Base-by-base conservation (phyloP, 2,329 filamentous ascomycete species). In the Trichoderma sp. region DNA sequence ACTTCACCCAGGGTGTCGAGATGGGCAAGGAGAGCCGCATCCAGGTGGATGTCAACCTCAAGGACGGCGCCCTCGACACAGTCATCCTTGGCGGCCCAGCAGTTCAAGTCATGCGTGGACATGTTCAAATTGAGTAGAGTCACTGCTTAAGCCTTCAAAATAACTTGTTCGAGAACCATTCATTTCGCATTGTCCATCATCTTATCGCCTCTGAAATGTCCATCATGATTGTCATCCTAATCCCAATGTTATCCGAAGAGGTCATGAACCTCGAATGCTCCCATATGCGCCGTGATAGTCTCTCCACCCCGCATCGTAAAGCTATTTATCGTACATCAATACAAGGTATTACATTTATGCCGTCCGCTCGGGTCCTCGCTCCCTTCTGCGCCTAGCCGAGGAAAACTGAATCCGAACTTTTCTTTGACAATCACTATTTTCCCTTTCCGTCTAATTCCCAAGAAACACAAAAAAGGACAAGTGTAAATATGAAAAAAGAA, bases 1-100 rank as follows among this genome's bases (percentile, higher is more conserved):
- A 87, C 75, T 84, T 93, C 77, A 89, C 89, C 75, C 92, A 93
- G 83, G 92, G 91, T 0, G 90, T 93, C 11, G 91, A 93, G 83
- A 93, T 93, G 89, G 91, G 91, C 6, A 83, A 91, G 77, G 84
- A 84, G 81, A 91, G 89, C 79, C 83, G 87, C 66, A 90, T 90
- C 65, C 79, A 82, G 53, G 86, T 90, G 45, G 85, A 88, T 74
- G 84, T 88, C n/a, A 77, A 75, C 45, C 71, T 82, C 50, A 81
- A 82, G 64, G 81, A 80, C 74, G 78, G 79, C 27, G 76, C 80
- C 53, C 80, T 85, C 56, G 78, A 81, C 50, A 76, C 76, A 9
- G 82, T 85, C 35, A 80, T 79, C 50, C 79, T 85, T 65, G 81
- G 81, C 9, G 84, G 84, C 11, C 80, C 83, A 9, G 84, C 84